phyloP scores from a whole-genome alignment of 2,329 filamentous ascomycete species.

The Chrysoporthe cubensis region DNA sequence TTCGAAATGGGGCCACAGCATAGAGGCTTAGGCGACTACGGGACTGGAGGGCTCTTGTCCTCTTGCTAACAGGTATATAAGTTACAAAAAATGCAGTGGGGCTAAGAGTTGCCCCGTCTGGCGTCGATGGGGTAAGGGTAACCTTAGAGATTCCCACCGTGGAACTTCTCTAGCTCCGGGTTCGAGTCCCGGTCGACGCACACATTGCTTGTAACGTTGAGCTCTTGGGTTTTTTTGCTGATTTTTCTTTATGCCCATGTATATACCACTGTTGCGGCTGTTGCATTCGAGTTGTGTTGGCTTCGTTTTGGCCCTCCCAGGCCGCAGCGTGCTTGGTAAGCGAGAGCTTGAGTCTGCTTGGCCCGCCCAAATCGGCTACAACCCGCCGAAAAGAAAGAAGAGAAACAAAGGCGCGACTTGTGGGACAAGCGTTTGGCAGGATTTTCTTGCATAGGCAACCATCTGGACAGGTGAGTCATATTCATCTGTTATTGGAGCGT shows the following conservation, averaged over 20 bases:
- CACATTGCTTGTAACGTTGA: background rate
- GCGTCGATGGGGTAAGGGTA: slow-evolving; percentile 16
- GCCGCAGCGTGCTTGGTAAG: background rate
- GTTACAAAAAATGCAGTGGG: background rate
- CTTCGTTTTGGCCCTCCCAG: background rate
- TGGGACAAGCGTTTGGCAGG: too few species aligned
- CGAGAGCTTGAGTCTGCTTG: background rate
- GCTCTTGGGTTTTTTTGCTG: background rate
- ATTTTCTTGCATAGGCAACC: too few species aligned
- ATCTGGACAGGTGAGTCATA: too few species aligned
- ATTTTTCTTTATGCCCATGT: background rate
- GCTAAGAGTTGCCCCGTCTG: background rate
- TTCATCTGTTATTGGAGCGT: too few species aligned
- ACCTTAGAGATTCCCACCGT: slow-evolving; percentile 15
- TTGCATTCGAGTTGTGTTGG: background rate
- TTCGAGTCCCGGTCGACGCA: slow-evolving; percentile 16
- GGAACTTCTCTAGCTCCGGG: slow-evolving; percentile 15
- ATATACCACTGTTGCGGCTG: background rate
- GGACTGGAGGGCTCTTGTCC: background rate
- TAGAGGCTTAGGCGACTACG: too few species aligned
- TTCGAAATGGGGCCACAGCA: background rate
- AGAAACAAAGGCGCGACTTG: too few species aligned
- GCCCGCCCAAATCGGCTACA: background rate
- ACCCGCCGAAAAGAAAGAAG: background rate
- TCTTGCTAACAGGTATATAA: background rate